Evolutionary conservation across 2,329 filamentous ascomycete species (phyloP).

Genomic region (Trichoderma endophyticum): DNA sequence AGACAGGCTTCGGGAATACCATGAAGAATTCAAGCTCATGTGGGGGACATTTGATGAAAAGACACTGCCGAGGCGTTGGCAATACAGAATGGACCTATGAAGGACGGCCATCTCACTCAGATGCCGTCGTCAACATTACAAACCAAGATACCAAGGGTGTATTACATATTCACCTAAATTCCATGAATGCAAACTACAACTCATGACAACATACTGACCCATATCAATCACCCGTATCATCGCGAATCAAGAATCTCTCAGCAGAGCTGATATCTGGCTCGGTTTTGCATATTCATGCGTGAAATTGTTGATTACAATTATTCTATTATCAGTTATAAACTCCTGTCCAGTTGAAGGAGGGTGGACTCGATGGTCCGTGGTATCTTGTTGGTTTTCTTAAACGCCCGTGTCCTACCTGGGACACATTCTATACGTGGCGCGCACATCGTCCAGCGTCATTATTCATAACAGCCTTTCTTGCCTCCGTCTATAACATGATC

Average conservation of each 20-base stretch:
- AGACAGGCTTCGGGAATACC: background rate
- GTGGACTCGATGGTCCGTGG: constrained; percentile 18
- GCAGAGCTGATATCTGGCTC: background rate
- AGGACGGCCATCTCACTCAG: background rate
- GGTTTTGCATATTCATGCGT: background rate
- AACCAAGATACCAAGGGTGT: background rate
- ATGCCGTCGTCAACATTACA: background rate
- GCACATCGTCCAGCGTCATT: constrained; percentile 17
- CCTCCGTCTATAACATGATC: constrained; percentile 30
- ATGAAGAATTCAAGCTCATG: background rate
- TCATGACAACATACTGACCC: background rate
- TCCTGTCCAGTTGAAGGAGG: constrained; percentile 7
- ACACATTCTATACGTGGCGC: constrained; percentile 22
- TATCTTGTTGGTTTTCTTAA: constrained; percentile 22
- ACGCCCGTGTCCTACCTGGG: constrained; percentile 25
- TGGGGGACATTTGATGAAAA: background rate
- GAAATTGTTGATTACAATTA: constrained; percentile 20
- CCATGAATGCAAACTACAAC: background rate
- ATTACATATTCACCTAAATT: background rate
- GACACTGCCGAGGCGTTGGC: background rate
- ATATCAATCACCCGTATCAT: background rate
- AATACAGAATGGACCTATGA: background rate
- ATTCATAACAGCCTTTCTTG: constrained; percentile 15
- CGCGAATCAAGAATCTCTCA: background rate
- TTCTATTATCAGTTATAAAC: constrained; percentile 10